These are phyloP conservation scores for Citrus trifoliata DNA, from an alignment of 345 rosid species.

Conservation along the genomic window DNA sequence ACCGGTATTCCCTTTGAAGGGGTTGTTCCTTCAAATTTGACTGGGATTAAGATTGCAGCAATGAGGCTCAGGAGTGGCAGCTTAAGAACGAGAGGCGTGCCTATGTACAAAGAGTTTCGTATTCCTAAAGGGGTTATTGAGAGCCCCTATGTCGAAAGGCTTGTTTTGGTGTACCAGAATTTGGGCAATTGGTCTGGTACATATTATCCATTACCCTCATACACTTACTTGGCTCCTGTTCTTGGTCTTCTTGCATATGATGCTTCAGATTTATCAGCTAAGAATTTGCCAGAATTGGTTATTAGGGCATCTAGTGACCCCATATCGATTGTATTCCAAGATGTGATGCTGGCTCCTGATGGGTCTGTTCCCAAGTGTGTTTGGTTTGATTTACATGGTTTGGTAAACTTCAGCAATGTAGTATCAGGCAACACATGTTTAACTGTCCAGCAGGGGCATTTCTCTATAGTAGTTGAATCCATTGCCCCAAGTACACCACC, in stretches of 20 bases:
- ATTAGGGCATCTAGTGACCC: constrained; percentile 48
- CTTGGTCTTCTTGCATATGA: constrained; percentile 82
- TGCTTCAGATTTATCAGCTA: constrained; percentile 64
- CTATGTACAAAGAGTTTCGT: constrained; percentile 49
- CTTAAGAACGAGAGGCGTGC: constrained; percentile 55
- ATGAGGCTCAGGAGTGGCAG: constrained; percentile 91
- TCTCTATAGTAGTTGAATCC: constrained; percentile 73
- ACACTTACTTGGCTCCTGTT: constrained; percentile 66
- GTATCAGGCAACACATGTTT: constrained; percentile 51
- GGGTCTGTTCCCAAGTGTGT: constrained; percentile 71
- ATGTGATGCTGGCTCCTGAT: constrained; percentile 39
- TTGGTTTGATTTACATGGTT: constrained; percentile 60
- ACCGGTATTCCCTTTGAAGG: constrained; percentile 70
- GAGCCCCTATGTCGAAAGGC: constrained; percentile 70
- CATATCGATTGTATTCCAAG: constrained; percentile 57
- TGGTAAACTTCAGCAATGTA: constrained; percentile 51
- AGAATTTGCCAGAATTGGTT: constrained; percentile 43
- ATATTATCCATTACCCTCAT: constrained; percentile 57
- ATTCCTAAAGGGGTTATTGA: constrained; percentile 52
- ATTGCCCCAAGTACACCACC: constrained; percentile 47
- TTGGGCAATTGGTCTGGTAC: constrained; percentile 69
- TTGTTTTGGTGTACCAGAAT: constrained; percentile 85
- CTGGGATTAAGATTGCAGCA: constrained; percentile 67
- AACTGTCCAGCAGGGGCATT: constrained; percentile 70
- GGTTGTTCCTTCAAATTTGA: constrained; percentile 57